Evolutionary conservation across 345 rosid species (phyloP).

Genomic region (Rhodomyrtus tomentosa): DNA sequence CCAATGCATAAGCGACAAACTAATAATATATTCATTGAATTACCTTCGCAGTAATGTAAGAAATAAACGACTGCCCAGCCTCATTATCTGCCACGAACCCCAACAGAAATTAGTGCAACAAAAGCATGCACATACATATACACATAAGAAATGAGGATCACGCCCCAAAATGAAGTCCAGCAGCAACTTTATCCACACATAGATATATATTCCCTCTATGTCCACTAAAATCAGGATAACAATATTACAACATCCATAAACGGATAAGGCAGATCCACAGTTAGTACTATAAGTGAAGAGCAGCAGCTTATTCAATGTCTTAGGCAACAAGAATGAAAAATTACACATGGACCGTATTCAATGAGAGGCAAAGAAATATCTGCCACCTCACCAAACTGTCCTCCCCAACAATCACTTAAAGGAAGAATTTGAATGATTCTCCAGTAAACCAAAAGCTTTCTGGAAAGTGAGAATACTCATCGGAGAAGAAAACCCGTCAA

Average conservation of each 20-base stretch:
- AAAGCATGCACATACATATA: not conserved
- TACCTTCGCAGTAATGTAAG: conserved; percentile 83
- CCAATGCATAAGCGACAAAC: not conserved
- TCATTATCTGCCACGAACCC: conserved; percentile 44
- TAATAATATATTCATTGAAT: not conserved
- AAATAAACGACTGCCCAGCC: conserved; percentile 59
- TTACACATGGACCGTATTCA: not conserved
- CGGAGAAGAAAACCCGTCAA: no score
- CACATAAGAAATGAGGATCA: not conserved
- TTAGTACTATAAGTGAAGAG: not conserved
- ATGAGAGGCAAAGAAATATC: not conserved
- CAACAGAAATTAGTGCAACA: not conserved
- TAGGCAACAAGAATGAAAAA: not conserved
- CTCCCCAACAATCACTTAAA: not conserved
- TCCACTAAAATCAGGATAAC: not conserved
- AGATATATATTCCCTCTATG: not conserved
- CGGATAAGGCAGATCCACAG: not conserved
- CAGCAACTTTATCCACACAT: not conserved
- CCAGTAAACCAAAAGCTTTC: not conserved
- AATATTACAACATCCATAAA: not conserved
- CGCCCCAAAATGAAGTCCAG: not conserved
- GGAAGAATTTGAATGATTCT: not conserved
- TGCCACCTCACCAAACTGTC: not conserved
- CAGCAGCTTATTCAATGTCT: not conserved
- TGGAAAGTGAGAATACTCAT: not conserved